phyloP scores from a whole-genome alignment of 2,329 filamentous ascomycete genomes.

The Aureobasidium sp. region DNA sequence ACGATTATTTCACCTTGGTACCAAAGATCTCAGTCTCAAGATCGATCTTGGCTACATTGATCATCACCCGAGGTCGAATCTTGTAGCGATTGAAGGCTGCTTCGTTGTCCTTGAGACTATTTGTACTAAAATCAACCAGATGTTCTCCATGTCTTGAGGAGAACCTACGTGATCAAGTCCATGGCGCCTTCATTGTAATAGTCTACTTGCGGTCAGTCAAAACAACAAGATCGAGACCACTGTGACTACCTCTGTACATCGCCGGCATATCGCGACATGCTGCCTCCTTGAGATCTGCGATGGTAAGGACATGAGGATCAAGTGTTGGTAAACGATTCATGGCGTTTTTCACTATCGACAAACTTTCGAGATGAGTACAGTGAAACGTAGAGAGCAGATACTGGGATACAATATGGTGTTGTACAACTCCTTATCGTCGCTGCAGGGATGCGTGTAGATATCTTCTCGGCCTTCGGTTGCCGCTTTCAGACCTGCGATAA shows the following conservation, averaged over 20 bases:
- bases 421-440: not conserved
- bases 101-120: slow-evolving; percentile 29
- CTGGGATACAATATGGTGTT: not conserved
- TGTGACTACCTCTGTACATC: not conserved
- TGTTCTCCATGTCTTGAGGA: not conserved
- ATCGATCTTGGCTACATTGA: slow-evolving; percentile 22
- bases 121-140: not conserved
- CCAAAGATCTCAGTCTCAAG: slow-evolving; percentile 35
- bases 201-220: not conserved
- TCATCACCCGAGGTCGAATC: slow-evolving; percentile 21
- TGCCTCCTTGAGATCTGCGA: slow-evolving; percentile 3
- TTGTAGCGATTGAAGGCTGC: slow-evolving; percentile 35
- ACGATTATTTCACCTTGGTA: slow-evolving; percentile 3
- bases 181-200: slow-evolving; percentile 16
- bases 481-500: not conserved
- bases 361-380: not conserved
- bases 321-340: slow-evolving; percentile 9
- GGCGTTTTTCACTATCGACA: not conserved
- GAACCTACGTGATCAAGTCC: slow-evolving; percentile 12
- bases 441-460: not conserved
- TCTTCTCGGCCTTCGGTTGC: not conserved
- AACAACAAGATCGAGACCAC: too few relatives aligned
- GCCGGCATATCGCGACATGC: not conserved
- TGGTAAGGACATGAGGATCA: slow-evolving; percentile 5
- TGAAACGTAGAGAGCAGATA: not conserved